Percentiles rank a stretch among this genome's conserved stretches.
These are phyloP conservation scores for Biscogniauxia mediterranea DNA, from an alignment of 2,329 filamentous ascomycete genomes.

Conservation along the genomic window DNA sequence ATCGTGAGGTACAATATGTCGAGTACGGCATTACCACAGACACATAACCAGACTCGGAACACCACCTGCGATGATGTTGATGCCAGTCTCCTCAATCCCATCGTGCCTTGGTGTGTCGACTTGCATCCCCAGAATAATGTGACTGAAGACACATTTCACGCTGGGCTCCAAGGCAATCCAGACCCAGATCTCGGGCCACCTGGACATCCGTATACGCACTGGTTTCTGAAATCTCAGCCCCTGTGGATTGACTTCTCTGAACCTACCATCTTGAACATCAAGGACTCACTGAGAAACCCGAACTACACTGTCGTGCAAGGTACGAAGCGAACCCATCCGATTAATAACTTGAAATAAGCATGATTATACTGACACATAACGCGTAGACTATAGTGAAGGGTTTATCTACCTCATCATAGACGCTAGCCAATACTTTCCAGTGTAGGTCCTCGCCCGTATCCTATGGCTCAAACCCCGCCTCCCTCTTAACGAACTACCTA, in stretches of 20 bases:
- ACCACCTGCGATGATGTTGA: slow-evolving; percentile 14
- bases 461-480: slow-evolving; percentile 2
- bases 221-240: slow-evolving; percentile 16
- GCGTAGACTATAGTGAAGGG: slow-evolving; percentile 12
- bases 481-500: slow-evolving; percentile 17
- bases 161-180: slow-evolving; percentile 24
- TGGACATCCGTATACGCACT: slow-evolving; percentile 25
- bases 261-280: slow-evolving; percentile 21
- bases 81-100: slow-evolving; percentile 14
- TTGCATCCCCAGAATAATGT: slow-evolving; percentile 21
- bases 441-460: slow-evolving; percentile 16
- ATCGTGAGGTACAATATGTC: slow-evolving; percentile 26
- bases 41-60: slow-evolving; percentile 5
- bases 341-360: neutral
- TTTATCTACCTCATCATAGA: slow-evolving; percentile 23
- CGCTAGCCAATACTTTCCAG: neutral
- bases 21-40: slow-evolving; percentile 30
- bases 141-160: slow-evolving; percentile 20
- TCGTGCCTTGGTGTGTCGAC: slow-evolving; percentile 20
- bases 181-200: slow-evolving; percentile 28
- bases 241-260: slow-evolving; percentile 21
- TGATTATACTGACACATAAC: neutral
- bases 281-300: slow-evolving; percentile 13
- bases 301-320: slow-evolving; percentile 19
- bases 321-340: neutral